Base-by-base conservation (phyloP, 2,329 filamentous ascomycete species). In the Cladosporium sp. region DNA sequence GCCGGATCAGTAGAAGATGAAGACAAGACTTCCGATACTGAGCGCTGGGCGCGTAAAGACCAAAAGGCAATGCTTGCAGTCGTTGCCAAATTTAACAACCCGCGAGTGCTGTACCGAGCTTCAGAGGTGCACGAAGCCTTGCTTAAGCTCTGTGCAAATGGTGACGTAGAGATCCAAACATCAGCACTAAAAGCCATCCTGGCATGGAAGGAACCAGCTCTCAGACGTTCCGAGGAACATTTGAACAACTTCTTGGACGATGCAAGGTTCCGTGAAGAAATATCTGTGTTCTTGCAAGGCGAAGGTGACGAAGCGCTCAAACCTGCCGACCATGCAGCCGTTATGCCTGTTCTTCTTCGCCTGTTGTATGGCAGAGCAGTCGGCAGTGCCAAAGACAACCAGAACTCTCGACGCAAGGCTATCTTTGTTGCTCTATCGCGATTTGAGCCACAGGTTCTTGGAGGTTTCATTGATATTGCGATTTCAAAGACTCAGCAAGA, bases 291-390 rank as follows among this genome's bases (percentile, higher is more conserved):
- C 69, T 85, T 99, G 62, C 73, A 73, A 59, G 90, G 92, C 73
- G 86, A 90, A 18, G 89, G 91, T 21, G 81, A 87, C 46, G 82
- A 86, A 67, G 88, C 88, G 65, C 79, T 89, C 64, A 90, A 97
- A 69, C 88, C 89, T 70, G 81, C 88, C 7, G 92, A 99, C 74
- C 87, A 90, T 10, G 73, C 81, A 3, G 86, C 88, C 55, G 79
- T 97, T 40, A 91, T 98, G 84, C 94, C 95, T 1, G 87, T 99
- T 5, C 83, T 99, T 29, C 85, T 99, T 37, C 87, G 93, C 58
- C 80, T 99, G 37, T 82, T 99, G 1, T 99, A 98, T 76, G 95
- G 95, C 49, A 89, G 92, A 70, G 89, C 94, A 55, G 92, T 98
- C 62, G 86, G 88, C 21, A 92, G 91, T 70, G 91, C 91, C 14